A percentile compares a stretch with the other conserved stretches of the same genome.
These are phyloP conservation scores for Rhodotorula graminis DNA, from an alignment of 768 basidiomycete species.

Conservation along the genomic window DNA sequence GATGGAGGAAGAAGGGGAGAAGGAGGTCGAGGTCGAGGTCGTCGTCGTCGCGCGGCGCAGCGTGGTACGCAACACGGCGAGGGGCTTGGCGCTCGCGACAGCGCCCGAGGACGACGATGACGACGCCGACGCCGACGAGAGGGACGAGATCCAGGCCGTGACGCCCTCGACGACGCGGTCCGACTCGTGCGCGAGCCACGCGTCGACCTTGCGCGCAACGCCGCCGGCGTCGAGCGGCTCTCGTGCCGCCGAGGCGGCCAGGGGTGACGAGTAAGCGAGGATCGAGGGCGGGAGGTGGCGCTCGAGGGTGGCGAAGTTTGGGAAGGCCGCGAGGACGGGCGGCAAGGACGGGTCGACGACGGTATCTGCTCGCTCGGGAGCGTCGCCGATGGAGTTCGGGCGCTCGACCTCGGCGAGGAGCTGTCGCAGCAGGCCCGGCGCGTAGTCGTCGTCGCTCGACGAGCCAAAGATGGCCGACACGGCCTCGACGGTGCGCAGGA, in stretches of 20 bases:
- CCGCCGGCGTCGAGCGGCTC: not conserved
- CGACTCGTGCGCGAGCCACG: constrained; percentile 23
- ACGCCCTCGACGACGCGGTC: constrained; percentile 19
- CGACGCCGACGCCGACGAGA: not conserved
- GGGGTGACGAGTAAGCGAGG: constrained; percentile 32
- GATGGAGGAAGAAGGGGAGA: not conserved
- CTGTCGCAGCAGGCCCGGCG: constrained; percentile 12
- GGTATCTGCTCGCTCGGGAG: not conserved
- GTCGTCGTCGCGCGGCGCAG: not conserved
- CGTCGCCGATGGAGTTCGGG: not conserved
- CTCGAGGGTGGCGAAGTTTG: constrained; percentile 37
- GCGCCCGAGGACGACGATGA: no score
- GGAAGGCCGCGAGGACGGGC: constrained; percentile 35
- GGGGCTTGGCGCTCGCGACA: not conserved
- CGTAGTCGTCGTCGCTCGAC: not conserved
- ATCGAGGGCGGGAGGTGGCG: constrained; percentile 38
- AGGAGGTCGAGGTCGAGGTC: no score
- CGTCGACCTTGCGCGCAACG: not conserved
- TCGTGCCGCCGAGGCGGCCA: constrained; percentile 7
- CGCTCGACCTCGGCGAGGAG: constrained; percentile 22
- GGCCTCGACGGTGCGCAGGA: constrained; percentile 30
- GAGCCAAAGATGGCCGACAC: constrained; percentile 13
- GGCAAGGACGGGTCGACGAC: not conserved
- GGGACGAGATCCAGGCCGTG: constrained; percentile 13
- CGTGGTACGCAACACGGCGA: constrained; percentile 9